These are phyloP conservation scores for Polyporus arcularius DNA, from an alignment of 768 basidiomycete genomes.

Conservation along the genomic window DNA sequence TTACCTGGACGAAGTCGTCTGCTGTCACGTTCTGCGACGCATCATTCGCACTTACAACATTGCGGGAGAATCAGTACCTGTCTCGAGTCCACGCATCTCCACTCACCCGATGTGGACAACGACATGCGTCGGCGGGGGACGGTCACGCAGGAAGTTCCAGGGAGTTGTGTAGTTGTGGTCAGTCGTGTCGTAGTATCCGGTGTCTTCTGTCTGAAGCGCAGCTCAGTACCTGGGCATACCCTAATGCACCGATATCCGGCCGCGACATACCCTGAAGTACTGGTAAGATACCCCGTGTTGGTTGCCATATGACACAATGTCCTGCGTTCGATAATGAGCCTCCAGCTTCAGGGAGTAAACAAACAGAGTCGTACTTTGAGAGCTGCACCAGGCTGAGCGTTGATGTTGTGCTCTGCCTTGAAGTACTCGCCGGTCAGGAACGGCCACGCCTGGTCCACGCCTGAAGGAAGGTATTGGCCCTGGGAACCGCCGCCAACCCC, in stretches of 20 bases:
- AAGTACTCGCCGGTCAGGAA: constrained; percentile 52
- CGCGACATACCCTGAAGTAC: constrained; percentile 44
- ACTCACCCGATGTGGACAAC: constrained; percentile 58
- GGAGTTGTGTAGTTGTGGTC: constrained; percentile 64
- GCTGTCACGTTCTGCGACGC: constrained; percentile 51
- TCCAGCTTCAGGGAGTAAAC: neutral
- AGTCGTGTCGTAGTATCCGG: constrained; percentile 50
- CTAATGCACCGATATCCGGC: neutral
- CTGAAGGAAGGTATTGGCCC: constrained; percentile 56
- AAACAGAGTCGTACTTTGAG: constrained; percentile 36
- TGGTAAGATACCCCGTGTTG: constrained; percentile 53
- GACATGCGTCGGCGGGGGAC: constrained; percentile 49
- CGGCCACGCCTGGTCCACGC: constrained; percentile 60
- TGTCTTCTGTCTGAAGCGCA: constrained; percentile 51
- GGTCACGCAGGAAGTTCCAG: constrained; percentile 54
- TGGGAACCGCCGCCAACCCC: constrained; percentile 25
- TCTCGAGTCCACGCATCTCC: neutral
- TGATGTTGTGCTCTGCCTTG: constrained; percentile 53
- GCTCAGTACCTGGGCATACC: neutral
- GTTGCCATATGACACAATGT: constrained; percentile 53
- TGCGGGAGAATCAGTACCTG: neutral
- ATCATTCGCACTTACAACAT: constrained; percentile 49
- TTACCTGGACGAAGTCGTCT: constrained; percentile 44
- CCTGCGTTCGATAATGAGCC: constrained; percentile 31
- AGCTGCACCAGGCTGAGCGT: constrained; percentile 56